These are phyloP conservation scores for Retiboletus fuscus DNA, from an alignment of 1,284 basidiomycete species.

Conservation along the genomic window DNA sequence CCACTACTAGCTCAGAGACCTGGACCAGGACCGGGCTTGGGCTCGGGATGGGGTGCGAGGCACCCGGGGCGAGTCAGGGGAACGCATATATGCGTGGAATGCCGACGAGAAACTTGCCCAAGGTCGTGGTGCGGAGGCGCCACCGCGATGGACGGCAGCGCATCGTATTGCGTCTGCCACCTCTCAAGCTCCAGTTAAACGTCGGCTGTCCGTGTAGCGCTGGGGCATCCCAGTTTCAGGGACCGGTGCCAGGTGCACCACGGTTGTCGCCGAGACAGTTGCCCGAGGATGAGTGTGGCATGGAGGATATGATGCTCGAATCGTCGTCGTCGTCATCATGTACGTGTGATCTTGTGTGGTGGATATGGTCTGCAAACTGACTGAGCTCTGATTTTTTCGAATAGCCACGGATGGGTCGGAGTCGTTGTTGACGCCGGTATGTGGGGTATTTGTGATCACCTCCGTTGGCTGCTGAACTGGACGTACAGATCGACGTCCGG, in stretches of 20 bases:
- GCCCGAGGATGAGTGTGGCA: constrained; percentile 40
- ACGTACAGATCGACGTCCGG: constrained; percentile 23
- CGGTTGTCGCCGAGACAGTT: constrained; percentile 14
- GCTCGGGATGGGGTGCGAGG: too few species aligned
- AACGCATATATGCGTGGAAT: too few species aligned
- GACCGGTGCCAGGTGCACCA: too few species aligned
- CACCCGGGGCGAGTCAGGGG: too few species aligned
- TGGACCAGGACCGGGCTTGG: too few species aligned
- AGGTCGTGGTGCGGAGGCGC: too few species aligned
- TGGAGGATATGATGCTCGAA: constrained; percentile 25
- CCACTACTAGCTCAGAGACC: neutral
- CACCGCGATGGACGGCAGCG: too few species aligned
- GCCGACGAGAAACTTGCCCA: too few species aligned
- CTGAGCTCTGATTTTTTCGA: neutral
- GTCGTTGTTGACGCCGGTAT: constrained; percentile 34
- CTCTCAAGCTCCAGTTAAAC: too few species aligned
- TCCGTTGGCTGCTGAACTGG: constrained; percentile 13
- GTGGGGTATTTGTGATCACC: constrained; percentile 13
- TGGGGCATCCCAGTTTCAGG: neutral
- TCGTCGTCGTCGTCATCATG: constrained; percentile 14
- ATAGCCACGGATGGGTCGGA: constrained; percentile 18
- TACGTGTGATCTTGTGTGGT: constrained; percentile 23
- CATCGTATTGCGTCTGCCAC: too few species aligned
- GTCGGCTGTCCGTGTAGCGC: too few species aligned
- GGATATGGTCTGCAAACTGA: too few species aligned